phyloP scores from a whole-genome alignment of 1,284 basidiomycete species.

The Ustilago hordei region DNA sequence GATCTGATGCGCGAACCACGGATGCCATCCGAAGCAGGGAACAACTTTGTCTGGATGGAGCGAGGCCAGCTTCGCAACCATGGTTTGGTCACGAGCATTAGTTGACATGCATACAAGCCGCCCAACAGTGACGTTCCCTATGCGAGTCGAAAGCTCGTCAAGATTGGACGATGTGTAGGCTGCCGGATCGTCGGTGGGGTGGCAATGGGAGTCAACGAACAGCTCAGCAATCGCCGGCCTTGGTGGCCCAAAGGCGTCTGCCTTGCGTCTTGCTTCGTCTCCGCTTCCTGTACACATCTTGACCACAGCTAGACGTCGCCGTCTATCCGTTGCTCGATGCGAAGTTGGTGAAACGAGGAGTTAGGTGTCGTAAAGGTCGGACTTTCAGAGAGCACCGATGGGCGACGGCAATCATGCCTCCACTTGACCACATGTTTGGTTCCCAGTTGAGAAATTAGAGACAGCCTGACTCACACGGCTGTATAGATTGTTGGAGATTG shows the following conservation, averaged over 20 bases:
- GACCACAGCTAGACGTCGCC: too few relatives aligned
- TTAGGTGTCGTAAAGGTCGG: background rate
- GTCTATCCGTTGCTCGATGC: background rate
- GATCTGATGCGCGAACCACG: conserved; percentile 63
- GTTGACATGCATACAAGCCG: conserved; percentile 62
- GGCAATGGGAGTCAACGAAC: conserved; percentile 59
- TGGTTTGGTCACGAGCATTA: conserved; percentile 52
- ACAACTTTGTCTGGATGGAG: conserved; percentile 33
- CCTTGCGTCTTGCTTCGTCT: background rate
- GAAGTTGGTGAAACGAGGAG: background rate
- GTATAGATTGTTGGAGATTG: too few relatives aligned
- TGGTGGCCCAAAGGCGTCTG: background rate
- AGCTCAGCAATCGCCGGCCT: conserved; percentile 16
- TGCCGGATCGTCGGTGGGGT: conserved; percentile 62
- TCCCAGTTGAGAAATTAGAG: too few relatives aligned
- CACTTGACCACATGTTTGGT: too few relatives aligned
- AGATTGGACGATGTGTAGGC: conserved; percentile 23
- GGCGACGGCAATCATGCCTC: too few relatives aligned
- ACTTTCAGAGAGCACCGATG: too few relatives aligned
- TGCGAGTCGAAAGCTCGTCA: conserved; percentile 33
- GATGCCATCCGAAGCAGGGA: conserved; percentile 64
- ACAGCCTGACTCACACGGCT: too few relatives aligned
- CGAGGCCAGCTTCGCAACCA: conserved; percentile 52
- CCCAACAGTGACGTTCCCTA: conserved; percentile 21
- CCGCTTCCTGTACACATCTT: conserved; percentile 19